Evolutionary conservation across 768 basidiomycete species (phyloP).

Genomic region (Lenzites betulinus): DNA sequence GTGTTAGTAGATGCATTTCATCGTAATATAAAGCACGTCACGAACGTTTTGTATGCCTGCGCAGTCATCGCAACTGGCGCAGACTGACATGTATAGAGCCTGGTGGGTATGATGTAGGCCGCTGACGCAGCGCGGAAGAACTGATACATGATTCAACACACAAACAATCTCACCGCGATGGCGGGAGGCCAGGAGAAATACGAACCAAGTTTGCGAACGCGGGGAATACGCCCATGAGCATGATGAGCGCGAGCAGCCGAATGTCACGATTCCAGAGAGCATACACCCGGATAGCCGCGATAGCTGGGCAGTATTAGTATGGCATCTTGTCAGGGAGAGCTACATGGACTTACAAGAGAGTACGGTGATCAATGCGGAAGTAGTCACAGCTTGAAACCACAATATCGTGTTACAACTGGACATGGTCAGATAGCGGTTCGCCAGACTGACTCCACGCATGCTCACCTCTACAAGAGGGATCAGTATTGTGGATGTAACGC

Average conservation of each 20-base stretch:
- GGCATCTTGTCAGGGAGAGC: neutral
- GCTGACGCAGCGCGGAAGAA: constrained; percentile 14
- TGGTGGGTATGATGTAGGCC: constrained; percentile 1
- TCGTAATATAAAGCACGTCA: neutral
- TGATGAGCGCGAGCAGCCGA: neutral
- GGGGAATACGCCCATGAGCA: constrained; percentile 17
- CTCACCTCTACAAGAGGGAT: neutral
- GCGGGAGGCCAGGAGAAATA: neutral
- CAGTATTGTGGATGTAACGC: neutral
- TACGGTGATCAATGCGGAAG: constrained; percentile 1
- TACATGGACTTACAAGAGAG: neutral
- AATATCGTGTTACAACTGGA: constrained; percentile 13
- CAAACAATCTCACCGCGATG: neutral
- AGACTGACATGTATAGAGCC: constrained; percentile 11
- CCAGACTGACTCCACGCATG: neutral
- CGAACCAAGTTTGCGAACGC: constrained; percentile 18
- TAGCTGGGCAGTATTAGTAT: neutral
- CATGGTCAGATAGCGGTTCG: neutral
- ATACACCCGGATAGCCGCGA: constrained; percentile 21
- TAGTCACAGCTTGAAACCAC: constrained; percentile 2
- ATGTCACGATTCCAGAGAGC: constrained; percentile 14
- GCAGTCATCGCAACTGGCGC: constrained; percentile 11
- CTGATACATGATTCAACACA: neutral
- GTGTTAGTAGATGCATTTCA: neutral
- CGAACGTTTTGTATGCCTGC: constrained; percentile 3